Base-by-base conservation (phyloP, 257 asterid genomes). In the Gentiana straminea region DNA sequence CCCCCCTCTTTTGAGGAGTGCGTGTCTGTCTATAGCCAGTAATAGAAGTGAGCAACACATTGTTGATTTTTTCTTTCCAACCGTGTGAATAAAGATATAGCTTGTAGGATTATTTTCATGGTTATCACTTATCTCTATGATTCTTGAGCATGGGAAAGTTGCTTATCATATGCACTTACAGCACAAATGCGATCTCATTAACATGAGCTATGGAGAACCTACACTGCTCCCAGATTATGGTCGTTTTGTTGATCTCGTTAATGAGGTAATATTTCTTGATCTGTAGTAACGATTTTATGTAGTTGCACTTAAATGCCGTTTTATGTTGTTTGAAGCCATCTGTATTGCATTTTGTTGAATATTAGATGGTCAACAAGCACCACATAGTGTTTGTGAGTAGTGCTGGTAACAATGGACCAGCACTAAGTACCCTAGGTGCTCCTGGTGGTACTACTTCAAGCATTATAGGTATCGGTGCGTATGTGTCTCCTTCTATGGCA, bases 371-470 rank as follows among this genome's bases (percentile, higher is more conserved):
- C 59, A 81, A 87, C 82, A 87, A 91, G 73, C 84, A 91, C 67
- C 85, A 83, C 44, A 65, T 91, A 51, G 79, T 81, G 72, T 91
- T 87, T 70, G 80, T 91, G 64, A 85, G 98, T 69, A 91, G 98
- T 58, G 98, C 97, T 68, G 98, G 98, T 51, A 91, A 91, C 61
- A 75, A 71, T 52, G 98, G 98, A 57, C 98, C 98, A 8, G 98
- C 93, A 60, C 82, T 91, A 83, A 87, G 69, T 75, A 91, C 98
- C 47, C 95, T 91, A 54, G 97, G 98, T 68, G 90, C 98, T 60
- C 98, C 98, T 9, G 98, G 98, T 69, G 98, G 98, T 60, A 91
- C 98, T 52, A 79, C 97, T 54, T 87, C 97, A 45, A 87, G 98
- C 75, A 85, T 91, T 55, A 87, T 91, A 65, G 98, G 98, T 68